Conservation (phyloP, 2,329 filamentous ascomycete genomes). For the Fusarium tanahbumbuense region DNA sequence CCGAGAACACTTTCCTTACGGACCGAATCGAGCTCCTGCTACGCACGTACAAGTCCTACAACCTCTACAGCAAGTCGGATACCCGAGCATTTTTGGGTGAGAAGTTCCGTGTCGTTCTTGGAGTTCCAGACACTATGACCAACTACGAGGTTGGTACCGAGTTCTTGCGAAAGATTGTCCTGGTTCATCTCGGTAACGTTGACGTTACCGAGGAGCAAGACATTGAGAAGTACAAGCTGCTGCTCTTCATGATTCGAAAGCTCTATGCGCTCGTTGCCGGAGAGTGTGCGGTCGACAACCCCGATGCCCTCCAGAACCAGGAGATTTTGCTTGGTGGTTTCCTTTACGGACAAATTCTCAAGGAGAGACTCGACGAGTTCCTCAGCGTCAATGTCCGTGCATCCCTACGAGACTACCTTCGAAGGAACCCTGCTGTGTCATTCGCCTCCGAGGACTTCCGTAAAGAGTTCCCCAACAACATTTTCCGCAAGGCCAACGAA, state of each 20-base stretch:
- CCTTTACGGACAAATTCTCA: conserved; percentile 93
- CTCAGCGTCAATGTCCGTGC: conserved; percentile 67
- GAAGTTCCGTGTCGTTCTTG: conserved; percentile 90
- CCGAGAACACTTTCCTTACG: conserved; percentile 91
- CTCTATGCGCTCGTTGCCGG: conserved; percentile 93
- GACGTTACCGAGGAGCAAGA: conserved; percentile 87
- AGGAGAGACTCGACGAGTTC: conserved; percentile 93
- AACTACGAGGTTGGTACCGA: conserved; percentile 92
- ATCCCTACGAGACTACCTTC: conserved; percentile 67
- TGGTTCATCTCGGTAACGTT: conserved; percentile 90
- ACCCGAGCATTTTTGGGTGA: conserved; percentile 88
- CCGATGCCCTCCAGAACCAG: conserved; percentile 95
- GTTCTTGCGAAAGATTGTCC: conserved; percentile 87
- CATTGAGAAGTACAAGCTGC: conserved; percentile 90
- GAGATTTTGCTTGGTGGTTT: conserved; percentile 94
- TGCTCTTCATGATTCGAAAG: conserved; percentile 96
- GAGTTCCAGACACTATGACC: conserved; percentile 83
- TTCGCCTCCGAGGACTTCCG: conserved; percentile 83
- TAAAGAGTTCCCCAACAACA: conserved; percentile 80
- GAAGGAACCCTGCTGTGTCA: conserved; percentile 69
- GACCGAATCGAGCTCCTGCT: conserved; percentile 93
- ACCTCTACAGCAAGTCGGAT: conserved; percentile 81
- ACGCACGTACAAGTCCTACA: conserved; percentile 92
- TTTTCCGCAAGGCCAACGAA: conserved; percentile 86
- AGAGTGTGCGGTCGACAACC: conserved; percentile 93